Conservation (phyloP, 306 rosid species). For the Gastrolobium bilobum region DNA sequence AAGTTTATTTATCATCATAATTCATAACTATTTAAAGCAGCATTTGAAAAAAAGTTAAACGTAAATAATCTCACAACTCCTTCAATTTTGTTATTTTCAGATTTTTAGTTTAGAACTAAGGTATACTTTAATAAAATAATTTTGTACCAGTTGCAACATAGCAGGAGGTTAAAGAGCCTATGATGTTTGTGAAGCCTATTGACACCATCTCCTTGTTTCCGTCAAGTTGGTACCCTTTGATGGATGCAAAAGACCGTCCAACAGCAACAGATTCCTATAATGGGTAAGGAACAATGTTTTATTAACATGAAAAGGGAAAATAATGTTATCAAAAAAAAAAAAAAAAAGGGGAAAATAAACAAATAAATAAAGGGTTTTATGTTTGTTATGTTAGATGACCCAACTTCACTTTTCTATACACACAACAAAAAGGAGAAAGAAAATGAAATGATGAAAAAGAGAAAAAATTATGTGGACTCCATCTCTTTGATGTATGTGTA, state of each 20-base stretch:
- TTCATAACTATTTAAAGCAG: too few species aligned
- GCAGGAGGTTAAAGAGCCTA: conserved; percentile 92
- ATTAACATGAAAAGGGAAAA: neutral
- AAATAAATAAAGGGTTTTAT: neutral
- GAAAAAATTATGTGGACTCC: too few species aligned
- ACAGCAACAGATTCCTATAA: conserved; percentile 90
- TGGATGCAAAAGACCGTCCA: conserved; percentile 83
- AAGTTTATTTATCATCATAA: too few species aligned
- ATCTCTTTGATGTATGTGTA: too few species aligned
- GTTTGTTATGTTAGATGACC: too few species aligned
- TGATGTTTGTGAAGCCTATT: conserved; percentile 79
- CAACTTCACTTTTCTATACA: too few species aligned
- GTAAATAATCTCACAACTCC: neutral
- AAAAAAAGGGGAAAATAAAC: neutral
- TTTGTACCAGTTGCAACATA: conserved; percentile 89
- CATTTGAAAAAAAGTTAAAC: neutral
- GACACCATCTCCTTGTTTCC: conserved; percentile 95
- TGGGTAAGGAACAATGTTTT: conserved; percentile 8
- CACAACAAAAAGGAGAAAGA: too few species aligned
- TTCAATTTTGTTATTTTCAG: neutral
- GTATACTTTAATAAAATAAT: neutral
- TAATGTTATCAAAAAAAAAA: too few species aligned
- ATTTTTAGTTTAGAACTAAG: neutral
- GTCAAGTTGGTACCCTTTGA: conserved; percentile 79
- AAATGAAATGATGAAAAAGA: too few species aligned